These are phyloP conservation scores for Penicillium frequentans DNA, from an alignment of 2,329 filamentous ascomycete species.

Conservation along the genomic window DNA sequence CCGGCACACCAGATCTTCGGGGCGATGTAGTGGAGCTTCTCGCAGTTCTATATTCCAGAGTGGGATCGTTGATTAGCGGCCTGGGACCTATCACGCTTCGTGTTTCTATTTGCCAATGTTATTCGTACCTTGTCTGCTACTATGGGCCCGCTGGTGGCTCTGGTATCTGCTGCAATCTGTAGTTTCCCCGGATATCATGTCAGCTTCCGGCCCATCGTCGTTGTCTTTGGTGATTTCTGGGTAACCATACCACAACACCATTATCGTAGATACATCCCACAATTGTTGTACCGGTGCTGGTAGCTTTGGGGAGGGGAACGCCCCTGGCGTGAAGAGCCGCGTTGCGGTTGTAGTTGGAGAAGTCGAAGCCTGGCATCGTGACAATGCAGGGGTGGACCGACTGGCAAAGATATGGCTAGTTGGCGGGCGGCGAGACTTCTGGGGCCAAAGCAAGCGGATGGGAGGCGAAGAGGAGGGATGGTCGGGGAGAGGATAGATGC, in stretches of 20 bases:
- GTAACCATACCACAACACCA: slow-evolving; percentile 77
- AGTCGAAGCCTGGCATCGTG: slow-evolving; percentile 96
- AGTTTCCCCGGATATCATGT: slow-evolving; percentile 15
- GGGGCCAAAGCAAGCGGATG: background rate
- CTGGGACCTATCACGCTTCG: background rate
- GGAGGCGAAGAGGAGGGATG: slow-evolving; percentile 17
- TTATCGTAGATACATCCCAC: slow-evolving; percentile 96
- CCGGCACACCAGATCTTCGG: slow-evolving; percentile 99
- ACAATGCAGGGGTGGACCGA: slow-evolving; percentile 28
- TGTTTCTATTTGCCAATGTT: background rate
- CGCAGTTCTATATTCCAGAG: slow-evolving; percentile 70
- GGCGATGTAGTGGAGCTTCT: slow-evolving; percentile 98
- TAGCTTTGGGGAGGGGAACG: slow-evolving; percentile 93
- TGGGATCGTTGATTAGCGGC: background rate
- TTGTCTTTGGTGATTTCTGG: background rate
- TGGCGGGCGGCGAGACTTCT: background rate
- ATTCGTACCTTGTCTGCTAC: slow-evolving; percentile 85
- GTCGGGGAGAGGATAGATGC: slow-evolving; percentile 18
- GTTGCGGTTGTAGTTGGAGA: slow-evolving; percentile 99
- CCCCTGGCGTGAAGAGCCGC: slow-evolving; percentile 90
- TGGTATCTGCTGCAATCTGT: slow-evolving; percentile 94
- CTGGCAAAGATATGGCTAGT: slow-evolving; percentile 27
- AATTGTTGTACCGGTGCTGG: slow-evolving; percentile 97
- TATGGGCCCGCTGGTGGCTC: slow-evolving; percentile 95
- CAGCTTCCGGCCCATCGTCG: slow-evolving; percentile 15